Base-by-base conservation (phyloP, 306 rosid genomes). In the Inga oerstediana region DNA sequence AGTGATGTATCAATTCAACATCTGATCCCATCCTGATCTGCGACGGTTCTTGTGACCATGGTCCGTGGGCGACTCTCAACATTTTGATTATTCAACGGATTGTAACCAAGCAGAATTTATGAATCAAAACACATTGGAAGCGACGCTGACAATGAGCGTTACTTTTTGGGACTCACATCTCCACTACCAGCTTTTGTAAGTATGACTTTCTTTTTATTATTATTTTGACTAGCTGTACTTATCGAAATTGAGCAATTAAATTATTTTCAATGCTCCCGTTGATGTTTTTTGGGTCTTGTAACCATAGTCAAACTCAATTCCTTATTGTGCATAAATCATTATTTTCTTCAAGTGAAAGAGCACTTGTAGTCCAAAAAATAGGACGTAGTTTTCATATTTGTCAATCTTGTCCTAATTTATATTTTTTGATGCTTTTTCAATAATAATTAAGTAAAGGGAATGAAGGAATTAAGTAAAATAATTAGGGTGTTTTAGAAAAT, bases 321-420 rank as follows among this genome's bases (percentile, higher is more conserved):
- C 76, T 72, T 19, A 14, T n/a, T 82, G 76, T 75, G 87, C 35
- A 83, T 86, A 85, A 84, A 44, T 79, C 75, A 77, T 83, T 45
- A 73, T 82, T 86, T 87, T 62, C 78, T 64, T 76, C 35, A 78
- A 54, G 65, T 0, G 11, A 59, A 59, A 41, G 13, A 80, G 64
- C 80, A 30, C 78, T 34, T 71, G 39, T 81, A 3, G 34, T 32
- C 34, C 34, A 32, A 32, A 32, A 32, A 32, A 32, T 32, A 32
- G 3, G 3, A 32, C 34, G 2, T 2, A 32, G 34, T 32, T 32
- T 32, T 32, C 30, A 32, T 32, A 32, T 32, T 32, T 32, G 2
- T 32, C 34, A 32, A 3, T 32, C 3, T 32, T 32, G 0, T 32
- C 3, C 34, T 32, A 32, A 32, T 32, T 32, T 32, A 32, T 32